These are phyloP conservation scores for Chrysosporium keratinophilum DNA, from an alignment of 2,329 filamentous ascomycete genomes.

Conservation along the genomic window DNA sequence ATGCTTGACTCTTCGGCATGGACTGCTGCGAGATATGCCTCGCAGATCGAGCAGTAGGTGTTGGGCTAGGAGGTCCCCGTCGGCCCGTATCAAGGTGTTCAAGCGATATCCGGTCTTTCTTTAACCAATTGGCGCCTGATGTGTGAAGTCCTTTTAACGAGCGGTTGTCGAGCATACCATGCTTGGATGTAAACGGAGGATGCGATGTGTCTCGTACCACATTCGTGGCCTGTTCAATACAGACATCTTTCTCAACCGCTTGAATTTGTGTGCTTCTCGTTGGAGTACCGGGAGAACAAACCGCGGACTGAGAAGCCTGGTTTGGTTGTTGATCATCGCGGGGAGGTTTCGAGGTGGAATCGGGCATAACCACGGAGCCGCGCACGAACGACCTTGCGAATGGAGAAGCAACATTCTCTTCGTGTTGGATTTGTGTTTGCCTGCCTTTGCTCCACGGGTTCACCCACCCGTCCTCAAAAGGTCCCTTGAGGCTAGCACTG, in stretches of 20 bases:
- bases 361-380: not conserved
- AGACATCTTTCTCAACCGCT: not conserved
- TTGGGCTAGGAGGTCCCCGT: slow-evolving; percentile 12
- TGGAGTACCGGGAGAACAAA: not conserved
- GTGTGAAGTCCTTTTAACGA: not conserved
- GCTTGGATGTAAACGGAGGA: not conserved
- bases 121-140: slow-evolving; percentile 10
- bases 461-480: slow-evolving; percentile 36
- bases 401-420: not conserved
- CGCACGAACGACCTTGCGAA: not conserved
- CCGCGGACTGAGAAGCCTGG: not conserved
- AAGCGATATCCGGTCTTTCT: slow-evolving; percentile 7
- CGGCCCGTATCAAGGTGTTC: not conserved
- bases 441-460: slow-evolving; percentile 36
- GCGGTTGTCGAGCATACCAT: not conserved
- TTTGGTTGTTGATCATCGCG: not conserved
- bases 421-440: not conserved
- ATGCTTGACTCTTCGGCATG: not conserved
- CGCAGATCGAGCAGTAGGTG: slow-evolving; percentile 9
- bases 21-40: slow-evolving; percentile 13
- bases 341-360: not conserved
- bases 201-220: not conserved
- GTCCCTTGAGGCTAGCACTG: slow-evolving; percentile 37
- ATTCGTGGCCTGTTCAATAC: not conserved
- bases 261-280: not conserved